A percentile compares a stretch with the other conserved stretches of the same genome.
Conservation (phyloP, 768 basidiomycete species). For the Sistotremastrum suecicum region DNA sequence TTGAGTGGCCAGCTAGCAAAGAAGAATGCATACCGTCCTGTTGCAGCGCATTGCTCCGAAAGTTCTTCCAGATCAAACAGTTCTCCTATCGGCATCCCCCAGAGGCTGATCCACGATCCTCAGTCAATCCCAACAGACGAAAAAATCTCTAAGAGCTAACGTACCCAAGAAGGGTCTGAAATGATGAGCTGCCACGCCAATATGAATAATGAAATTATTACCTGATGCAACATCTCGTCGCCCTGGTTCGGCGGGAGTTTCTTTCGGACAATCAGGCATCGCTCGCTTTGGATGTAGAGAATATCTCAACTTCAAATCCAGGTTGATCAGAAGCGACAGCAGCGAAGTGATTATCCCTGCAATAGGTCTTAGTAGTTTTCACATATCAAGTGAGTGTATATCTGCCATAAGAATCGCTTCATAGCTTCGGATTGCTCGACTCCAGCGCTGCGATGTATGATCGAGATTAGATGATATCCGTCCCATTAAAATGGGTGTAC, state of each 20-base stretch:
- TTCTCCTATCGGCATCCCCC: conserved; percentile 64
- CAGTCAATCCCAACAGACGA: background rate
- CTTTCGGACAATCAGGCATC: conserved; percentile 14
- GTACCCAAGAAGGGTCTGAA: conserved; percentile 46
- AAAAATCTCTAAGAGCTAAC: conserved; percentile 10
- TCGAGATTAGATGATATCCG: background rate
- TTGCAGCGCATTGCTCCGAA: conserved; percentile 38
- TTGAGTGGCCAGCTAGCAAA: conserved; percentile 65
- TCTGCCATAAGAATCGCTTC: conserved; percentile 60
- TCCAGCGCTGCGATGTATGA: conserved; percentile 33
- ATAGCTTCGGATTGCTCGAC: conserved; percentile 56
- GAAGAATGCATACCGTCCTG: conserved; percentile 57
- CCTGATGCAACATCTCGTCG: conserved; percentile 42
- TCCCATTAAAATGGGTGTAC: background rate
- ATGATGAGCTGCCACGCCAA: background rate
- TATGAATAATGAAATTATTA: conserved; percentile 9
- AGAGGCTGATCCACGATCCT: conserved; percentile 27
- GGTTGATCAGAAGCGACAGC: conserved; percentile 59
- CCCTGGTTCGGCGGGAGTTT: conserved; percentile 35
- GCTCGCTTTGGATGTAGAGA: background rate
- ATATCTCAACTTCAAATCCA: conserved; percentile 35
- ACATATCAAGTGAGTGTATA: background rate
- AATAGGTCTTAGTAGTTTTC: background rate
- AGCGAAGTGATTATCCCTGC: conserved; percentile 61
- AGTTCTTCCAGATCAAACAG: conserved; percentile 60